Conservation (phyloP, 2,329 filamentous ascomycete species). For the Chaetomiaceae sp. region DNA sequence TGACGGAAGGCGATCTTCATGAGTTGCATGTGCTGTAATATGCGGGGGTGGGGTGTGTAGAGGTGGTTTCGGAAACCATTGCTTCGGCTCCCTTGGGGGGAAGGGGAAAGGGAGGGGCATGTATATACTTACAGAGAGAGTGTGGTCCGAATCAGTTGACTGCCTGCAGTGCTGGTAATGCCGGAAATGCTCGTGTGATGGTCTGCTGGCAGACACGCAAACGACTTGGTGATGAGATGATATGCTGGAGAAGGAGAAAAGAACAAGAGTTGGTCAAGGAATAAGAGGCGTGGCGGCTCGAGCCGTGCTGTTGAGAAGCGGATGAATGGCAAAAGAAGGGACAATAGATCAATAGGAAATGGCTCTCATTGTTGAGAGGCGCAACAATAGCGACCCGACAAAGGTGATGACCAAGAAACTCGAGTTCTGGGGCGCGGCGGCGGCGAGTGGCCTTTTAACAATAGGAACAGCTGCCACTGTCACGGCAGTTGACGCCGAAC, state of each 20-base stretch:
- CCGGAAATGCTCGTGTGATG: constrained; percentile 1
- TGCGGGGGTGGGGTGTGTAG: not conserved
- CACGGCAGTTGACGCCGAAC: constrained; percentile 5
- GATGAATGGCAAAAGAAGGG: constrained; percentile 12
- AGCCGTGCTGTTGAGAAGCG: constrained; percentile 12
- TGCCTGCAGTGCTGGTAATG: constrained; percentile 18
- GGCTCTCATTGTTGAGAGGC: constrained; percentile 22
- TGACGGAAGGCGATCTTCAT: not conserved
- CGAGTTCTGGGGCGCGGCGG: not conserved
- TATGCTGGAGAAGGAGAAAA: constrained; percentile 2
- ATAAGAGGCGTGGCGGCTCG: constrained; percentile 9
- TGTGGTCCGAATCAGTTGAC: constrained; percentile 12
- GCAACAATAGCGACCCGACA: constrained; percentile 18
- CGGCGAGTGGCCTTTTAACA: constrained; percentile 20
- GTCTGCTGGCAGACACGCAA: constrained; percentile 14
- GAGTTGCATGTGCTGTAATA: not conserved
- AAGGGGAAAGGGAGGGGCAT: not conserved
- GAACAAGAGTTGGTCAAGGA: not conserved
- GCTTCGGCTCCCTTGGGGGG: not conserved
- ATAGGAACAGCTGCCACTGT: constrained; percentile 10
- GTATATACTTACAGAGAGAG: constrained; percentile 19
- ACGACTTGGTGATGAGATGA: not conserved
- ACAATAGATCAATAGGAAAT: constrained; percentile 21
- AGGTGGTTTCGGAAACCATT: not conserved
- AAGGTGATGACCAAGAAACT: constrained; percentile 16